A percentile compares a stretch with the other conserved stretches of the same genome.
Conservation (phyloP, 495 filamentous ascomycete species). For the Penicillium paxilli region DNA sequence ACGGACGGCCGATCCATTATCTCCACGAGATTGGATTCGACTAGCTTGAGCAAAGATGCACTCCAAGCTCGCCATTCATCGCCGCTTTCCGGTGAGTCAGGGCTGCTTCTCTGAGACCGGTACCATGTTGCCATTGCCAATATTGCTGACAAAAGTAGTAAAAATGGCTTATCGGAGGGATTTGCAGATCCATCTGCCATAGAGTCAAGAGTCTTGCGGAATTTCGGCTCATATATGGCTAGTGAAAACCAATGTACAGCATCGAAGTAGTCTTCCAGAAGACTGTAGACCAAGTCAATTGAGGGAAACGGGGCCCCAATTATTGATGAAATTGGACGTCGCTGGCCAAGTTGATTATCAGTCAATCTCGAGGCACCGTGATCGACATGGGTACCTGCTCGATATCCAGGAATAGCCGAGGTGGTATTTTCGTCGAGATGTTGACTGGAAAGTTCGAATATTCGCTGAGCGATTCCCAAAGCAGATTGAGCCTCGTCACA, state of each 20-base stretch:
- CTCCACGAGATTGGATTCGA: constrained; percentile 28
- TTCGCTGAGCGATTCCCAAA: constrained; percentile 27
- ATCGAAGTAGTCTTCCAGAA: constrained; percentile 35
- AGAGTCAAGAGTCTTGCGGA: constrained; percentile 22
- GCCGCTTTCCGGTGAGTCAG: not conserved
- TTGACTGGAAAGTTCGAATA: constrained; percentile 22
- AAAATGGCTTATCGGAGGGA: constrained; percentile 27
- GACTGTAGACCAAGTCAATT: constrained; percentile 11
- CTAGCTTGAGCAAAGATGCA: constrained; percentile 16
- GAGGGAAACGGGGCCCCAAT: constrained; percentile 18
- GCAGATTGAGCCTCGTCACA: constrained; percentile 27
- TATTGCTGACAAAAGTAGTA: constrained; percentile 27
- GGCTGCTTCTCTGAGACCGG: constrained; percentile 17
- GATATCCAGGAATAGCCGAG: constrained; percentile 33
- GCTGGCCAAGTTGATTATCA: not conserved
- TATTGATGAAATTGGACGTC: constrained; percentile 18
- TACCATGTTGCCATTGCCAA: constrained; percentile 37
- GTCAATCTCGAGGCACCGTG: not conserved
- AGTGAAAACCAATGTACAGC: constrained; percentile 38
- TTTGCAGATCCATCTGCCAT: constrained; percentile 27
- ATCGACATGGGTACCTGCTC: constrained; percentile 7
- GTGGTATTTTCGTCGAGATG: constrained; percentile 26
- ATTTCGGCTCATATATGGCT: constrained; percentile 30
- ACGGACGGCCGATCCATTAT: constrained; percentile 35
- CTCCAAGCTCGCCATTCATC: constrained; percentile 17